Conservation (phyloP, 2,329 filamentous ascomycete genomes). For the Tolypocladium amazonense region DNA sequence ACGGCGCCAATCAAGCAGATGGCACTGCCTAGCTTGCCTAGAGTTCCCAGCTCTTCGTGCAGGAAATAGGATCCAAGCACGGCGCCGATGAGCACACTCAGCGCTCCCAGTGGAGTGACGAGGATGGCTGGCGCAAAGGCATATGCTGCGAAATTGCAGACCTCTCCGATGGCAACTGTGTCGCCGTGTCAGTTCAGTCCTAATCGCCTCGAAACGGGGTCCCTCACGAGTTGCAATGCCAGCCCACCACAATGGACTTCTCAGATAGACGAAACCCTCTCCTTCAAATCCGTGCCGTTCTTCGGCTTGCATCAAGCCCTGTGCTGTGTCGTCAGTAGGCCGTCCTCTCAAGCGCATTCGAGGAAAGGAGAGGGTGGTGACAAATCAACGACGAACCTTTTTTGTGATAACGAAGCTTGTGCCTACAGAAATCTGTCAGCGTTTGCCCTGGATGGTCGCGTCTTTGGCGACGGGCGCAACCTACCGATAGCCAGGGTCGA, state of each 20-base stretch:
- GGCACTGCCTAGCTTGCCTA: slow-evolving; percentile 91
- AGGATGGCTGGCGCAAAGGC: slow-evolving; percentile 98
- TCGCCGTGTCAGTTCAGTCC: slow-evolving; percentile 10
- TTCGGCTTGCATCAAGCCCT: slow-evolving; percentile 85
- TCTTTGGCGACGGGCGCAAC: slow-evolving; percentile 4
- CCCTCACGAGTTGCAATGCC: slow-evolving; percentile 77
- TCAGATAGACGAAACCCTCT: slow-evolving; percentile 88
- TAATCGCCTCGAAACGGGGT: neutral
- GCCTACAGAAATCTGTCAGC: slow-evolving; percentile 38
- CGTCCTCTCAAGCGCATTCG: neutral
- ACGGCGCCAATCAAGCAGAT: slow-evolving; percentile 93
- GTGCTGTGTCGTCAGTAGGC: neutral
- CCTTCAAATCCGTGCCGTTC: slow-evolving; percentile 93
- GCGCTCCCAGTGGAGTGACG: slow-evolving; percentile 85
- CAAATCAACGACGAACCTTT: slow-evolving; percentile 52
- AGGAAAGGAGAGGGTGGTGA: neutral
- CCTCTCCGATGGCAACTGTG: slow-evolving; percentile 79
- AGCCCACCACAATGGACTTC: slow-evolving; percentile 94
- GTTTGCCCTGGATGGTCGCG: neutral
- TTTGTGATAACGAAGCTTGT: slow-evolving; percentile 99
- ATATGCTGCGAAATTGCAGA: slow-evolving; percentile 97
- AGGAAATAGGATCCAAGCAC: slow-evolving; percentile 93
- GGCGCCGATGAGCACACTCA: slow-evolving; percentile 90
- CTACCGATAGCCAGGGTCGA: slow-evolving; percentile 70
- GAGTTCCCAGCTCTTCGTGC: slow-evolving; percentile 74